Evolutionary conservation across 371 early-diverging fungal genomes (phyloP).

Genomic region (Lichtheimia corymbifera): DNA sequence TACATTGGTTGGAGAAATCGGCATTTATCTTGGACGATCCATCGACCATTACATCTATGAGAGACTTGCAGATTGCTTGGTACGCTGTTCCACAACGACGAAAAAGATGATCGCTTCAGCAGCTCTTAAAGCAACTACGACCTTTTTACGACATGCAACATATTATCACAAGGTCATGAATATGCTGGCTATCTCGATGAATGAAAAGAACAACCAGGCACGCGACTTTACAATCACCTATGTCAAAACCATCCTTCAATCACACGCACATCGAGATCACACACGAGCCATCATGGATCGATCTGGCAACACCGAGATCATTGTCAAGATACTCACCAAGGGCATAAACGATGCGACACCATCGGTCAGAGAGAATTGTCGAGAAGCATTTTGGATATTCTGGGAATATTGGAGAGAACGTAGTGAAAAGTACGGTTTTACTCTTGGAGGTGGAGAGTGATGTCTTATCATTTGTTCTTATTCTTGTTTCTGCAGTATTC

Average conservation of each 20-base stretch:
- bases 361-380: conserved; percentile 38
- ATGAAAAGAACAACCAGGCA: conserved; percentile 50
- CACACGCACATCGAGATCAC: conserved; percentile 40
- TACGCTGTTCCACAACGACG: conserved; percentile 38
- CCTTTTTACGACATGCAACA: conserved; percentile 36
- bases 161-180: conserved; percentile 43
- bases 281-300: conserved; percentile 37
- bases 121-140: conserved; percentile 30
- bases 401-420: conserved; percentile 45
- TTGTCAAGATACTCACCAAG: conserved; percentile 37
- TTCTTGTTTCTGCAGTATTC: conserved; percentile 20
- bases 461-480: conserved; percentile 1
- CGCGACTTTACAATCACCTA: conserved; percentile 39
- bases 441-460: neutral
- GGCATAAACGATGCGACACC: conserved; percentile 48
- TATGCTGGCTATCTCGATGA: conserved; percentile 33
- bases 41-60: conserved; percentile 44
- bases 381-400: conserved; percentile 50
- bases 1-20: conserved; percentile 38
- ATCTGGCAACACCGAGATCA: conserved; percentile 32
- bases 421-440: conserved; percentile 35
- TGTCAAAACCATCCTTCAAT: conserved; percentile 33
- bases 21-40: conserved; percentile 32
- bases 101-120: conserved; percentile 43
- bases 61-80: conserved; percentile 35